These are phyloP conservation scores for Trichosporon ovoides DNA, from an alignment of 1,284 basidiomycete genomes.

Conservation along the genomic window DNA sequence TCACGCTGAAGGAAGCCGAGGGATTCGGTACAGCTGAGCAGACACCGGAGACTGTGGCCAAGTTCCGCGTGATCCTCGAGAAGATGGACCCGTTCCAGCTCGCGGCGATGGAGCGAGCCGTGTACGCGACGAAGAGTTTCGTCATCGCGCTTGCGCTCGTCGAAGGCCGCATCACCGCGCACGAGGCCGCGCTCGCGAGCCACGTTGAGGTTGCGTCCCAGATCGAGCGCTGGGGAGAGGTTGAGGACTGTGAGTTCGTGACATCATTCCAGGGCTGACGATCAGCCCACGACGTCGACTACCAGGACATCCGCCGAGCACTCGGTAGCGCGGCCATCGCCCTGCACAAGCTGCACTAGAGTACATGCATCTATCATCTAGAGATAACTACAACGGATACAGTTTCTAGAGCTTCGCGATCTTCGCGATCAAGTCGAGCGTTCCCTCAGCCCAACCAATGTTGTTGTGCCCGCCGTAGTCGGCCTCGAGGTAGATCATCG, in stretches of 20 bases:
- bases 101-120: constrained; percentile 87
- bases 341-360: constrained; percentile 5
- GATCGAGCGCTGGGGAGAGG: constrained; percentile 95
- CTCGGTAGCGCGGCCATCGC: constrained; percentile 68
- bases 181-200: constrained; percentile 73
- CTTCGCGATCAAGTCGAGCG: constrained; percentile 38
- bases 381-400: not conserved
- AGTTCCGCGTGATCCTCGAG: constrained; percentile 58
- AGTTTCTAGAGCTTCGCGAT: constrained; percentile 19
- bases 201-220: constrained; percentile 93
- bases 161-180: constrained; percentile 65
- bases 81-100: constrained; percentile 75
- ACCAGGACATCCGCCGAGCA: constrained; percentile 83
- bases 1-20: constrained; percentile 63
- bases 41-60: constrained; percentile 60
- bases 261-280: constrained; percentile 39
- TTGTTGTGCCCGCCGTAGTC: constrained; percentile 39
- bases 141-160: constrained; percentile 81
- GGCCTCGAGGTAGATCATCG: constrained; percentile 40
- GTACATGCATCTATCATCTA: not conserved
- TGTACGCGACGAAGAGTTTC: constrained; percentile 87
- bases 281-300: constrained; percentile 86
- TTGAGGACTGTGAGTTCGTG: constrained; percentile 82
- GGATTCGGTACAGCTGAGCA: constrained; percentile 67
- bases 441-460: constrained; percentile 43